Conservation (phyloP, 1,284 basidiomycete species). For the Ganoderma meredithae region DNA sequence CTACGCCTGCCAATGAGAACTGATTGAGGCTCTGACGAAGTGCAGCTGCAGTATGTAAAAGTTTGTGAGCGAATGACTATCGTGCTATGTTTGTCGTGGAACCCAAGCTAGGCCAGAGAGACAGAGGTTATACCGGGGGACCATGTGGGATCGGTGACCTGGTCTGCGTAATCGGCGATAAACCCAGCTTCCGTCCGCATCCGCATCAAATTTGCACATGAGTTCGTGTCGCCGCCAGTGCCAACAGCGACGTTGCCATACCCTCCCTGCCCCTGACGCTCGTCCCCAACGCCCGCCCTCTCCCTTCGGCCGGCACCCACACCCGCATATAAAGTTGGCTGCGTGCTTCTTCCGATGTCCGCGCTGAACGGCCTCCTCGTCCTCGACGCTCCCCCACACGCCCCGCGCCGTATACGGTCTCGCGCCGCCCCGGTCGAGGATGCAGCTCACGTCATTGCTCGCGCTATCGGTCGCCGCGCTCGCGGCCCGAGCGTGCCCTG, state of each 20-base stretch:
- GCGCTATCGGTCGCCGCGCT: slow-evolving; percentile 29
- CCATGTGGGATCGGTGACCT: neutral
- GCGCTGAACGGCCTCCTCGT: neutral
- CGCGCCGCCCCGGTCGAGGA: slow-evolving; percentile 4
- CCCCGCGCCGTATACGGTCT: neutral
- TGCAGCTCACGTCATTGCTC: slow-evolving; percentile 30
- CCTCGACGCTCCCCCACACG: neutral
- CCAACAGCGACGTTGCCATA: neutral
- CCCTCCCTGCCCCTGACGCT: neutral
- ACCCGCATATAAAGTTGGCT: neutral
- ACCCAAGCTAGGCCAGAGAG: neutral
- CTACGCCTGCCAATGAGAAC: neutral
- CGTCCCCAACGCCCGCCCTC: neutral
- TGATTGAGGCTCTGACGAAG: neutral
- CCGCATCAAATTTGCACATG: slow-evolving; percentile 8
- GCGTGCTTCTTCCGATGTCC: neutral
- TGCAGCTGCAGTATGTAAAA: neutral
- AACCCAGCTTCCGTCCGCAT: neutral
- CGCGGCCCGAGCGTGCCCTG: slow-evolving; percentile 34
- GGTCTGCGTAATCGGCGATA: neutral
- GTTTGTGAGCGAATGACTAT: neutral
- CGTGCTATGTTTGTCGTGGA: neutral
- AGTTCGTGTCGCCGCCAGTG: neutral
- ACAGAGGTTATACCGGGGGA: neutral
- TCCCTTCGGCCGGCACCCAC: neutral